Conservation (phyloP, 371 early-diverging fungal genomes). For the Mucor circinelloides region DNA sequence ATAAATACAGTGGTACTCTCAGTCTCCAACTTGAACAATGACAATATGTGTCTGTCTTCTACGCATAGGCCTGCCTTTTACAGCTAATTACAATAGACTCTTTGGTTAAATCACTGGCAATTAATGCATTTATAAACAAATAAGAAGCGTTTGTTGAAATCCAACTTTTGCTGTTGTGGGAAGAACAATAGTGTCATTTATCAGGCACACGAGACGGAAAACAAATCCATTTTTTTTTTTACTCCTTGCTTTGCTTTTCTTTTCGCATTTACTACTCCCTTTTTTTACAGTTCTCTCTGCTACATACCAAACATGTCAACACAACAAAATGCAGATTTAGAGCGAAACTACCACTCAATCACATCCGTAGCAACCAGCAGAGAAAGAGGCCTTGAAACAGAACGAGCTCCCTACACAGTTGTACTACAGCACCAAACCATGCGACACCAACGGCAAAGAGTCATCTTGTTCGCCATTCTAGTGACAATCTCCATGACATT, state of each 20-base stretch:
- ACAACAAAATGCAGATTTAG: not conserved
- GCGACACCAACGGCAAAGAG: constrained; percentile 2
- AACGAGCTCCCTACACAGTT: not conserved
- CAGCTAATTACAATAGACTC: no score
- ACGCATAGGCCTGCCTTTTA: not conserved
- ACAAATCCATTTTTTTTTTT: not conserved
- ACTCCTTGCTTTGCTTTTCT: not conserved
- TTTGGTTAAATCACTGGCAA: not conserved
- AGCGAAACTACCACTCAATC: constrained; percentile 2
- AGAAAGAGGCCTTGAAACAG: not conserved
- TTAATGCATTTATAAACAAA: not conserved
- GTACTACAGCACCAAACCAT: not conserved
- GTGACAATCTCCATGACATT: constrained; percentile 15
- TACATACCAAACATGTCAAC: not conserved
- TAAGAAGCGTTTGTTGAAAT: not conserved
- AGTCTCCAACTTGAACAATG: no score
- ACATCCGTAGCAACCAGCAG: not conserved
- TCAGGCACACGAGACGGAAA: constrained; percentile 1
- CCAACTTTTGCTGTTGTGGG: not conserved
- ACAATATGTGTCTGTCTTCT: not conserved
- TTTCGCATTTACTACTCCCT: not conserved
- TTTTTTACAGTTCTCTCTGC: not conserved
- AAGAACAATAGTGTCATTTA: not conserved
- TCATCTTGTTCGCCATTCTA: constrained; percentile 13
- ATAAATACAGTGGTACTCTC: no score